Percentiles rank a stretch among this genome's conserved stretches.
Conservation (phyloP, 257 asterid genomes). For the Solanum etuberosum region DNA sequence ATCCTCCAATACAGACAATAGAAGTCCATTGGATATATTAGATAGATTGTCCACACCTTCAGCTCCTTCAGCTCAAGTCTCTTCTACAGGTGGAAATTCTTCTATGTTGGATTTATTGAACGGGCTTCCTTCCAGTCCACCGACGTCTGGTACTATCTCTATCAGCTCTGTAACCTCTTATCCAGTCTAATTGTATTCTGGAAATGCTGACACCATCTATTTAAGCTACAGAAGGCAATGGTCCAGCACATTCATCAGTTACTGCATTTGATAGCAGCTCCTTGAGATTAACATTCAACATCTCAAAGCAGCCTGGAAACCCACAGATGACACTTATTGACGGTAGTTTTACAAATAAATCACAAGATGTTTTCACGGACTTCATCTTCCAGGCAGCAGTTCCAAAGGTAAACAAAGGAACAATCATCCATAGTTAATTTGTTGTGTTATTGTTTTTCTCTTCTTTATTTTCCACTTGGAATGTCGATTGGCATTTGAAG, state of each 20-base stretch:
- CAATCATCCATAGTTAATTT: background rate
- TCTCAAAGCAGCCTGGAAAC: conserved; percentile 71
- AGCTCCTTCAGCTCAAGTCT: conserved; percentile 27
- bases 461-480: background rate
- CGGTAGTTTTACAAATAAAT: conserved; percentile 65
- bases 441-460: background rate
- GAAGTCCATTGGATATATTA: conserved; percentile 38
- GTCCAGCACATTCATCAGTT: conserved; percentile 54
- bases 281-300: conserved; percentile 54
- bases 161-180: conserved; percentile 1
- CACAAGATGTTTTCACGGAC: conserved; percentile 54
- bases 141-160: conserved; percentile 43
- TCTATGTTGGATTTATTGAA: conserved; percentile 79
- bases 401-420: conserved; percentile 60
- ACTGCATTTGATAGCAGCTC: conserved; percentile 79
- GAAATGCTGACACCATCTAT: conserved; percentile 3
- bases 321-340: conserved; percentile 67
- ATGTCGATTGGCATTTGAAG: background rate
- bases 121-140: conserved; percentile 50
- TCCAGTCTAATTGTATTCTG: background rate
- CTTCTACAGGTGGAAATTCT: conserved; percentile 50
- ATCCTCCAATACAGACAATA: conserved; percentile 44
- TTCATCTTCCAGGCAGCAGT: conserved; percentile 95
- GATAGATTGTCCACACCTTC: conserved; percentile 45
- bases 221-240: conserved; percentile 51